These are phyloP conservation scores for Malassezia japonica DNA, from an alignment of 1,284 basidiomycete genomes.

Conservation along the genomic window DNA sequence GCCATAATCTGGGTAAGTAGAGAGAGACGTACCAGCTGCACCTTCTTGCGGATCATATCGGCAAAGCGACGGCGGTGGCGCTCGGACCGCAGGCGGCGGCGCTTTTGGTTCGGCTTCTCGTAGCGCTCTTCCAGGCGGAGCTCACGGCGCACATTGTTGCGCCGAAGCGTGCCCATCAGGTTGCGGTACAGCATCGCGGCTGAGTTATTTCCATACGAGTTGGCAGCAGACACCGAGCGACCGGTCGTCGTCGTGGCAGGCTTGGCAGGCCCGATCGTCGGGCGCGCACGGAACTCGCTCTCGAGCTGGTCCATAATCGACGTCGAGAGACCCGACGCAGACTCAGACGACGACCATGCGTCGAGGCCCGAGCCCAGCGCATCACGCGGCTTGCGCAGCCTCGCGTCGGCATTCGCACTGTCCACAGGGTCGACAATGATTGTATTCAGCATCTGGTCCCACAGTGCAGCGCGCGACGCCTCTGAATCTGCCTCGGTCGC, in stretches of 20 bases:
- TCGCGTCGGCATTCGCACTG: not conserved
- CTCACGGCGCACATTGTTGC: constrained; percentile 39
- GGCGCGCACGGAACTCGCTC: constrained; percentile 11
- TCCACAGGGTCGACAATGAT: constrained; percentile 16
- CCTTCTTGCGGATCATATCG: constrained; percentile 44
- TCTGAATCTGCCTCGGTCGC: not conserved
- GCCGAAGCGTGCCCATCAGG: constrained; percentile 8
- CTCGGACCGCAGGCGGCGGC: constrained; percentile 40
- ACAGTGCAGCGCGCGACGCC: constrained; percentile 11
- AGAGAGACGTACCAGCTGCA: constrained; percentile 35
- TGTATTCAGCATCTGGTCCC: constrained; percentile 20
- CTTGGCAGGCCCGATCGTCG: constrained; percentile 4
- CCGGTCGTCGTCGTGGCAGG: constrained; percentile 15
- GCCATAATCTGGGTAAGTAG: constrained; percentile 32
- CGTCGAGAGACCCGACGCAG: not conserved
- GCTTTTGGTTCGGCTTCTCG: constrained; percentile 45
- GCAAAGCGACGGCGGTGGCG: constrained; percentile 43
- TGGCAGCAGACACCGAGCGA: constrained; percentile 7
- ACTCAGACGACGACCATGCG: not conserved
- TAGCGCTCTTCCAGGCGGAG: constrained; percentile 37
- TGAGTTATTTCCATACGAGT: constrained; percentile 3
- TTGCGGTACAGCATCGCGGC: constrained; percentile 12
- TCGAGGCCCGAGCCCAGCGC: not conserved
- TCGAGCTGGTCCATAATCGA: constrained; percentile 12
- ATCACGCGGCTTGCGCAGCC: not conserved